These are phyloP conservation scores for Saturnispora sekii DNA, from an alignment of 805 yeast species.

Conservation along the genomic window DNA sequence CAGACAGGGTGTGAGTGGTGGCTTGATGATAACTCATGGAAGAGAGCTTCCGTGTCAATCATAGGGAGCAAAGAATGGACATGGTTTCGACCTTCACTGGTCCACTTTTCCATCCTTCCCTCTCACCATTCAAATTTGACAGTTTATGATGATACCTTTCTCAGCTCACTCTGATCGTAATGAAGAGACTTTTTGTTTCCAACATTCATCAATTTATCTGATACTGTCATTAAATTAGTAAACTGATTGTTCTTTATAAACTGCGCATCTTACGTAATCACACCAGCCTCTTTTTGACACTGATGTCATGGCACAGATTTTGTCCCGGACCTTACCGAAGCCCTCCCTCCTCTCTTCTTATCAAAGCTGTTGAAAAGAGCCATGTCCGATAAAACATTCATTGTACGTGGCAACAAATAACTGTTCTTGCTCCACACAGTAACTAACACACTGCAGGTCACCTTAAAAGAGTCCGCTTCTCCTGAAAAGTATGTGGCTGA, in stretches of 20 bases:
- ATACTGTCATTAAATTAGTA: slow-evolving; percentile 8
- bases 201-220: slow-evolving; percentile 38
- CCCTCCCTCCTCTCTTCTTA: background rate
- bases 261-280: too few species aligned
- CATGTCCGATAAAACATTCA: slow-evolving; percentile 6
- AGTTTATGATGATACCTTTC: slow-evolving; percentile 41
- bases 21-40: too few species aligned
- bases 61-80: background rate
- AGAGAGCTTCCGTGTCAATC: too few species aligned
- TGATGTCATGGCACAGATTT: too few species aligned
- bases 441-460: slow-evolving; percentile 3
- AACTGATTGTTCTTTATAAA: background rate
- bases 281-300: too few species aligned
- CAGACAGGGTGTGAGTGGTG: too few species aligned
- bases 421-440: background rate
- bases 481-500: slow-evolving; percentile 4
- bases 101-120: too few species aligned
- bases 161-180: slow-evolving; percentile 51
- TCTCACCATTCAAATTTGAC: background rate
- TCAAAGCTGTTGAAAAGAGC: background rate
- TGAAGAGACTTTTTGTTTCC: slow-evolving; percentile 40
- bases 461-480: slow-evolving; percentile 5
- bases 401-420: background rate
- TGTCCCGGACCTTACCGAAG: background rate
- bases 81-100: too few species aligned